Evolutionary conservation across 75 land plant species (phyloP), one percentile per base, ranked within the genome.

Genomic region (Pinus tabuliformis): DNA sequence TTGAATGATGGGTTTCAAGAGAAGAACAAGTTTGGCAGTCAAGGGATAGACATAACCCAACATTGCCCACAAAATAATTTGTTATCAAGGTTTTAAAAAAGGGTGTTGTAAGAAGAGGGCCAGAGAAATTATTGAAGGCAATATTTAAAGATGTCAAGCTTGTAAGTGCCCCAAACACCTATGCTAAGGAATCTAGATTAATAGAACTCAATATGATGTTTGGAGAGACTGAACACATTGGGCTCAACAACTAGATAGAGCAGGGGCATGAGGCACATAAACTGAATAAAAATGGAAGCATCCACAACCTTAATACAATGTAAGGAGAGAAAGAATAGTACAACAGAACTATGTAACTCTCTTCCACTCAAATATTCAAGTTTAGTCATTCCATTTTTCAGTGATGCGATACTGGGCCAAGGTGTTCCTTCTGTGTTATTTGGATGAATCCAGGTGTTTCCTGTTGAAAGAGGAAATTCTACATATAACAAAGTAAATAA

Each of bases 111-210:
- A 93, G 95, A 33, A 92, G 89, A 4, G 90, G 80, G 28, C 95
- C 93, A n/a, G 91, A 86, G 80, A 92, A 91, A 59, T 89, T 84
- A 78, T 95, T 95, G 86, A 62, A 87, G 3, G 95, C 92, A 18
- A 95, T 83, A 74, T 95, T 91, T 6, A 95, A 81, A n/a, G 82
- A 81, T 49, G 93, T 86, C 60, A 95, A 89, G 76, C 98, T 95
- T 56, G 89, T 86, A 11, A 95, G 83, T 12, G 61, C 62, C 37
- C 91, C 88, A 42, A 95, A 56, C 61, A 91, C 88, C 28, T 70
- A 26, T 26, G 0, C 26, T 26, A 26, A 26, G 26, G 26, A 26
- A 26, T 26, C 0, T 26, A 26, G 26, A 26, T 26, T 26, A 26
- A 26, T 26, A 26, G 26, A 26, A 26, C 26, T 26, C 26, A 26